A percentile compares a stretch with the other conserved stretches of the same genome.
Evolutionary conservation across 345 rosid genomes (phyloP).

Genomic region (Hirschfeldia incana): DNA sequence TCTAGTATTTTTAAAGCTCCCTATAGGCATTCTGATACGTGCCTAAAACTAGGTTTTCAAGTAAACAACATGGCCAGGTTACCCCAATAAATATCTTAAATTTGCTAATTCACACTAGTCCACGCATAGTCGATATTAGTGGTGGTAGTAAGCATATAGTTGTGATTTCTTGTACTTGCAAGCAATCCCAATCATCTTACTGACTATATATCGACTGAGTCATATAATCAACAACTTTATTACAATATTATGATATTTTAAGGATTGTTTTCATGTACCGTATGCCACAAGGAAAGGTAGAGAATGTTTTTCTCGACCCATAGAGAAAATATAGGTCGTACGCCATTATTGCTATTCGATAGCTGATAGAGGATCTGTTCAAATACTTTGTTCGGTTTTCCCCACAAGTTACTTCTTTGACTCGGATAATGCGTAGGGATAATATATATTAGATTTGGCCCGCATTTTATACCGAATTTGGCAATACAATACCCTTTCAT

Average conservation of each 20-base stretch:
- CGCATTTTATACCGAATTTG: neutral
- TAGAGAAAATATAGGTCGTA: constrained; percentile 26
- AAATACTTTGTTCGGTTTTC: constrained; percentile 34
- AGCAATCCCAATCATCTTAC: constrained; percentile 33
- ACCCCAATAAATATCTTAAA: constrained; percentile 4
- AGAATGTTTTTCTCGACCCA: constrained; percentile 22
- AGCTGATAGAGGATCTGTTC: constrained; percentile 32
- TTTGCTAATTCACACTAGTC: neutral
- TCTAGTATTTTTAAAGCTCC: neutral
- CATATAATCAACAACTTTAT: constrained; percentile 18
- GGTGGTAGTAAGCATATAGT: constrained; percentile 23
- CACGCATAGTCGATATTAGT: constrained; percentile 21
- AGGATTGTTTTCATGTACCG: constrained; percentile 32
- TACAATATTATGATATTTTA: constrained; percentile 9
- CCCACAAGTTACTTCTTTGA: constrained; percentile 41
- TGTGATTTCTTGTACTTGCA: constrained; percentile 32
- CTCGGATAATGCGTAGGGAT: constrained; percentile 17
- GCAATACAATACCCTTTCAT: neutral
- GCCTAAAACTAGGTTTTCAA: neutral
- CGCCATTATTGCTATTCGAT: constrained; percentile 30
- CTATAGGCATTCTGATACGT: neutral
- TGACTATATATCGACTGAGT: constrained; percentile 22
- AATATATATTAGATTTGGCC: neutral
- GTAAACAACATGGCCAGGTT: neutral
- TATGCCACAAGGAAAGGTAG: constrained; percentile 35